These are phyloP conservation scores for Cylindrotheca fusiformis DNA, from an alignment of 108 stramenopile genomes.

Conservation along the genomic window DNA sequence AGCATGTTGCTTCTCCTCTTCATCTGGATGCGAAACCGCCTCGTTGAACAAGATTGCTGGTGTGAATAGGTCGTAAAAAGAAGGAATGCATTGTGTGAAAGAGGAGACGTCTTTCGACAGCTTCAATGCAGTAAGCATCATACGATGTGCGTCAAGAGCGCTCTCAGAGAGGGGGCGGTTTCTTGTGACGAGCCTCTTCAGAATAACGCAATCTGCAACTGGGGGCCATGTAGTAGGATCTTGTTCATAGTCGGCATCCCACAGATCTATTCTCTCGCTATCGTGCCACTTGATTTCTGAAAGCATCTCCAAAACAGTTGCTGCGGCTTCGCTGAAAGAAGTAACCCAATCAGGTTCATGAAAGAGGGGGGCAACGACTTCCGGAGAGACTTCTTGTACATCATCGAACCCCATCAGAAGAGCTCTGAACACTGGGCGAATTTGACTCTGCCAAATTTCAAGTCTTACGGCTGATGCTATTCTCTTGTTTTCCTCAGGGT, in stretches of 20 bases:
- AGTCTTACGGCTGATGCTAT: conserved; percentile 40
- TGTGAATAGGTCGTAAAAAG: conserved; percentile 52
- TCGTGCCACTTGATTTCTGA: conserved; percentile 25
- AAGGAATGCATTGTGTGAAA: conserved; percentile 52
- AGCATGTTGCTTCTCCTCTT: conserved; percentile 40
- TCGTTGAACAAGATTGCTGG: conserved; percentile 44
- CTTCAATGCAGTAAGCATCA: conserved; percentile 55
- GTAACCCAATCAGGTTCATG: conserved; percentile 47
- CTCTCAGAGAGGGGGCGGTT: conserved; percentile 25
- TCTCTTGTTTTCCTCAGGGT: conserved; percentile 26
- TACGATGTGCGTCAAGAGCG: conserved; percentile 59
- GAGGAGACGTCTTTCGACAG: conserved; percentile 43
- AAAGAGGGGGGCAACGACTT: conserved; percentile 52
- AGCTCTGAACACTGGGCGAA: conserved; percentile 65
- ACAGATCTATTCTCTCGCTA: conserved; percentile 13
- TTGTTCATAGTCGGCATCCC: conserved; percentile 8
- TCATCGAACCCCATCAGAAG: conserved; percentile 75
- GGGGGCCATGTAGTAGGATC: conserved; percentile 61
- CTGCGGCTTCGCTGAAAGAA: conserved; percentile 37
- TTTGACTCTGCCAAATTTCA: conserved; percentile 66
- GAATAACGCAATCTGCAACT: conserved; percentile 45
- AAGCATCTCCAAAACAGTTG: conserved; percentile 29
- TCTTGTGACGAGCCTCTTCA: conserved; percentile 36
- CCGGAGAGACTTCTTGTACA: conserved; percentile 58
- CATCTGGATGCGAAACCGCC: conserved; percentile 30